Conservation (phyloP, 148 eudicot species). For the Heliamphora exappendiculata region DNA sequence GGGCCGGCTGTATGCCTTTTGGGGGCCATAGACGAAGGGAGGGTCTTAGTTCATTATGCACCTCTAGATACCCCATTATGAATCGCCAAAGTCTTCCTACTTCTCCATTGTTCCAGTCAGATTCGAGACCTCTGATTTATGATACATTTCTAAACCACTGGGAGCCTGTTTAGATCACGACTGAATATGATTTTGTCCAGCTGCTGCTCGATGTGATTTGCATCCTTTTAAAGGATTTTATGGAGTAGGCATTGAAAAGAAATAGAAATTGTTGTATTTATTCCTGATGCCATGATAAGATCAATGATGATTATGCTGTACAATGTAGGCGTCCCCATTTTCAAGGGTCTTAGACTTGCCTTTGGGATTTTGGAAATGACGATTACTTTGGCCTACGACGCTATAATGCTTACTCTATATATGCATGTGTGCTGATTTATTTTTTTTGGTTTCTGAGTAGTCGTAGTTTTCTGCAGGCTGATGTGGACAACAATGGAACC, state of each 20-base stretch:
- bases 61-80: too few species aligned
- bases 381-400: not conserved
- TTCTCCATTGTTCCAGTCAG: too few species aligned
- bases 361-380: not conserved
- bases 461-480: constrained; percentile 51
- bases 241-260: not conserved
- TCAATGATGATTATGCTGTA: not conserved
- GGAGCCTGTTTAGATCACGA: not conserved
- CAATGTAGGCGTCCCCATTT: not conserved
- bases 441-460: constrained; percentile 12
- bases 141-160: not conserved
- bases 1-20: not conserved
- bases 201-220: not conserved
- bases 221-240: not conserved
- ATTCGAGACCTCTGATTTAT: not conserved
- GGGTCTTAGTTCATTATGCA: too few species aligned
- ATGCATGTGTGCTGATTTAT: not conserved
- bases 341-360: not conserved
- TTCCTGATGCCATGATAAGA: not conserved
- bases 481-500: constrained; percentile 79
- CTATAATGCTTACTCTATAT: not conserved
- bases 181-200: not conserved
- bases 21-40: too few species aligned
- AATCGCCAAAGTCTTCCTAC: too few species aligned
- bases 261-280: not conserved